Evolutionary conservation across 345 rosid species (phyloP).

Genomic region (Citrus cavaleriei): DNA sequence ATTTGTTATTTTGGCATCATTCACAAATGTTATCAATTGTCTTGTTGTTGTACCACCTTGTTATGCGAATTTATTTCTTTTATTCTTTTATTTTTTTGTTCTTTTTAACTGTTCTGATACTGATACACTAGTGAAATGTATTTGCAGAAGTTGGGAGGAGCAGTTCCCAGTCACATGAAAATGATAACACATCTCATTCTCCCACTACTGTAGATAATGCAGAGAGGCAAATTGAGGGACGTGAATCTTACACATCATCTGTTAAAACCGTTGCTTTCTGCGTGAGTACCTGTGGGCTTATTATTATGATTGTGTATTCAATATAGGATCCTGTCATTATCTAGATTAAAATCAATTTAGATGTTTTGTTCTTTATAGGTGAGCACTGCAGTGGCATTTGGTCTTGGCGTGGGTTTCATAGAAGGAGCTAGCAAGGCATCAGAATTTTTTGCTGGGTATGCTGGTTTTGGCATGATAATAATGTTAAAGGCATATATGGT

Average conservation of each 20-base stretch:
- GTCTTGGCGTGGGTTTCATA: conserved; percentile 68
- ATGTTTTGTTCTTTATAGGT: conserved; percentile 40
- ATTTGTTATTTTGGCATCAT: not conserved
- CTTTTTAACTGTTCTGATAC: not conserved
- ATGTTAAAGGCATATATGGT: not conserved
- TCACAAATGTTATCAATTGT: not conserved
- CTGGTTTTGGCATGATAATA: not conserved
- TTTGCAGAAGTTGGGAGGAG: conserved; percentile 46
- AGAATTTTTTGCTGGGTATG: conserved; percentile 91
- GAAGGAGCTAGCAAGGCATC: conserved; percentile 84
- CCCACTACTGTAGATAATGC: conserved; percentile 22
- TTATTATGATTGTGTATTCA: conserved; percentile 3
- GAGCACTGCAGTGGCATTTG: conserved; percentile 73
- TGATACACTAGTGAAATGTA: conserved; percentile 13
- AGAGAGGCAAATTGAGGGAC: conserved; percentile 31
- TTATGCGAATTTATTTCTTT: too few species aligned
- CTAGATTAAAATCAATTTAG: conserved; percentile 13
- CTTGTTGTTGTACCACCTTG: not conserved
- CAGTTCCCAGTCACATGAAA: conserved; percentile 26
- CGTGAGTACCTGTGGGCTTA: conserved; percentile 42
- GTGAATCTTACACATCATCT: conserved; percentile 45
- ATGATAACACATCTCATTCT: conserved; percentile 12
- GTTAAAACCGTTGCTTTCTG: conserved; percentile 75
- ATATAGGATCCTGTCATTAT: conserved; percentile 2
- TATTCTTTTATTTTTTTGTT: too few species aligned